Conservation (phyloP, 495 filamentous ascomycete genomes). For the Penicillium mononematosum region DNA sequence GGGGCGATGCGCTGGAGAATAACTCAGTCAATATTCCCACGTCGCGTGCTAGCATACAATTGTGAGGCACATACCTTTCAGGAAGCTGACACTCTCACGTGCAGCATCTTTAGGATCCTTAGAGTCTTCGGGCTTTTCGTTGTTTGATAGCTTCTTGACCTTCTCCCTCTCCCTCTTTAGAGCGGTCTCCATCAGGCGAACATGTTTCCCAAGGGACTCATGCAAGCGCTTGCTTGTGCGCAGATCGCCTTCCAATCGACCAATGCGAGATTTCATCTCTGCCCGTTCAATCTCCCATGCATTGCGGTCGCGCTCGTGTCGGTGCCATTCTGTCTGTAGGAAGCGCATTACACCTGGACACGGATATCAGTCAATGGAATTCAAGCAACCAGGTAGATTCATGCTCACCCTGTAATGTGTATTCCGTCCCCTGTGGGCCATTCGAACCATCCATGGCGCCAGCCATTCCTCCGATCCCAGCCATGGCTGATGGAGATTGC, state of each 20-base stretch:
- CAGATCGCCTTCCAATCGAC: conserved; percentile 86
- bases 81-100: conserved; percentile 41
- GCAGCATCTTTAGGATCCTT: conserved; percentile 46
- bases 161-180: conserved; percentile 71
- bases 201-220: conserved; percentile 83
- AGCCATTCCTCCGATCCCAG: conserved; percentile 59
- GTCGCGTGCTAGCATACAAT: not conserved
- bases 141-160: conserved; percentile 43
- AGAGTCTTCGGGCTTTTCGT: conserved; percentile 49
- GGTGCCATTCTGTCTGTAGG: conserved; percentile 98
- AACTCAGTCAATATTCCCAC: conserved; percentile 1
- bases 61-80: conserved; percentile 35
- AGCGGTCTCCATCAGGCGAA: conserved; percentile 85
- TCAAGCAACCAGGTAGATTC: not conserved
- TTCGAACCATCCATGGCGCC: conserved; percentile 54
- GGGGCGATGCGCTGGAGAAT: conserved; percentile 35
- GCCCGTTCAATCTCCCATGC: conserved; percentile 98
- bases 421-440: conserved; percentile 85
- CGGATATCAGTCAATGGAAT: conserved; percentile 12
- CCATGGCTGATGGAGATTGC: conserved; percentile 65
- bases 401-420: conserved; percentile 85
- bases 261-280: conserved; percentile 98
- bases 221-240: conserved; percentile 81
- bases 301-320: conserved; percentile 96
- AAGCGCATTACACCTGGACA: conserved; percentile 94